Percentiles rank a stretch among this genome's conserved stretches.
phyloP scores from a whole-genome alignment of 768 basidiomycete species.

The Collybia sordida region DNA sequence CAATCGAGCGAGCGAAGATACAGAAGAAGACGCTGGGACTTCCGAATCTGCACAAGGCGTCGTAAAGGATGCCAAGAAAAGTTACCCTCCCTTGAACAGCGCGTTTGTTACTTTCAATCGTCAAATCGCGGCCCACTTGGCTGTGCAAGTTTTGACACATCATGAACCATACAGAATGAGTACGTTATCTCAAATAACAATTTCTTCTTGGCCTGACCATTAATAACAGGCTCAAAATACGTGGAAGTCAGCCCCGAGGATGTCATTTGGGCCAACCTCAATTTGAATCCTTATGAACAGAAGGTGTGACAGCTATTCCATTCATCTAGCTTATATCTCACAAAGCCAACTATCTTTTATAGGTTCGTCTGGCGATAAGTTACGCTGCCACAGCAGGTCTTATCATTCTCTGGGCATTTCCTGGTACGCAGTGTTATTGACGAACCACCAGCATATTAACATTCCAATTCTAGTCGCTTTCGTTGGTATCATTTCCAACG shows the following conservation, averaged over 20 bases:
- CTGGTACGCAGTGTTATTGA: slow-evolving; percentile 43
- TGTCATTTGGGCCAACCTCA: slow-evolving; percentile 90
- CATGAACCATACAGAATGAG: slow-evolving; percentile 85
- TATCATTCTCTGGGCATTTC: slow-evolving; percentile 87
- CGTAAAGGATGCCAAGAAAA: slow-evolving; percentile 24
- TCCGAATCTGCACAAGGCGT: slow-evolving; percentile 10
- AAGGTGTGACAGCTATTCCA: slow-evolving; percentile 34
- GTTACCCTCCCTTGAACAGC: slow-evolving; percentile 62
- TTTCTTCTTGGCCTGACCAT: neutral
- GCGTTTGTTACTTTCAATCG: slow-evolving; percentile 91
- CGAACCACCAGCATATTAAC: neutral
- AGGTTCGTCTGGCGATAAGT: slow-evolving; percentile 58
- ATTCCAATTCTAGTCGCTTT: slow-evolving; percentile 57
- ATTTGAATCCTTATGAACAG: slow-evolving; percentile 86
- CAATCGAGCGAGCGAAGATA: slow-evolving; percentile 7
- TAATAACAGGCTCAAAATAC: slow-evolving; percentile 48
- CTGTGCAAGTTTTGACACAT: slow-evolving; percentile 70
- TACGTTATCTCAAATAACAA: slow-evolving; percentile 15
- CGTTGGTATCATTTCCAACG: slow-evolving; percentile 84
- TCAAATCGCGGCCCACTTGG: slow-evolving; percentile 92
- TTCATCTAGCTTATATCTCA: neutral
- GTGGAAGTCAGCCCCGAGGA: slow-evolving; percentile 85
- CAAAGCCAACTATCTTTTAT: neutral
- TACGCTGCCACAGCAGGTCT: slow-evolving; percentile 78
- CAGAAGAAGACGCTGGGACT: slow-evolving; percentile 7